phyloP scores from a whole-genome alignment of 441 rosid species.

The Euphorbia schlechtendalii region DNA sequence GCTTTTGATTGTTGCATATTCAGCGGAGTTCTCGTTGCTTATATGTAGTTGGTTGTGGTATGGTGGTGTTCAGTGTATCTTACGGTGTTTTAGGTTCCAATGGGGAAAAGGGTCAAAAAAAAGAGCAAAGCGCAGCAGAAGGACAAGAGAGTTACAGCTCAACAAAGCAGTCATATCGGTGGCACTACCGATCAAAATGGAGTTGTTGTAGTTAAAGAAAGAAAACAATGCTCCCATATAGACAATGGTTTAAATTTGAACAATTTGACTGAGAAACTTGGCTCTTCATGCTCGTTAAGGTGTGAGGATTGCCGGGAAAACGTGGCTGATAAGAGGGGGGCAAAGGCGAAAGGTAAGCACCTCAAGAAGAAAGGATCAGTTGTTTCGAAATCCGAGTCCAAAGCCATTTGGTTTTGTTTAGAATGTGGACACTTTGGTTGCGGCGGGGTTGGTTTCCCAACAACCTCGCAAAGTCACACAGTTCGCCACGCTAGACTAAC shows the following conservation, averaged over 20 bases:
- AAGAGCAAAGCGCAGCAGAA: constrained; percentile 48
- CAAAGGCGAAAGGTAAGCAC: constrained; percentile 60
- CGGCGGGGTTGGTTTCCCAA: constrained; percentile 85
- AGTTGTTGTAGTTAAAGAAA: constrained; percentile 33
- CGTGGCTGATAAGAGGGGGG: constrained; percentile 45
- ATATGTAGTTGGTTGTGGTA: constrained; percentile 12
- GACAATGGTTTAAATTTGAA: constrained; percentile 52
- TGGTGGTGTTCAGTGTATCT: constrained; percentile 13
- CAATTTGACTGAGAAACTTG: constrained; percentile 50
- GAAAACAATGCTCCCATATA: constrained; percentile 53
- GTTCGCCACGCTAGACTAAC: constrained; percentile 56
- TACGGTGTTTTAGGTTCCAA: constrained; percentile 37
- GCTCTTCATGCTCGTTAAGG: constrained; percentile 35
- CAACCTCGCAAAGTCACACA: constrained; percentile 66
- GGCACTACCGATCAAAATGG: constrained; percentile 28
- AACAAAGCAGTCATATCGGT: constrained; percentile 24
- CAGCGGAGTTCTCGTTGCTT: background rate
- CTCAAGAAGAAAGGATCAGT: constrained; percentile 52
- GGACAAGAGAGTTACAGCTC: constrained; percentile 41
- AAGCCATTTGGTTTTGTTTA: constrained; percentile 89
- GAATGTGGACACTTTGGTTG: constrained; percentile 81
- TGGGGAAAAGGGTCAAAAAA: constrained; percentile 89
- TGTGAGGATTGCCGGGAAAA: constrained; percentile 77
- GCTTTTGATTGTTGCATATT: constrained; percentile 9
- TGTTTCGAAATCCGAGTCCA: constrained; percentile 45